Evolutionary conservation across 1,284 basidiomycete species (phyloP).

Genomic region (Gymnopus androsaceus): DNA sequence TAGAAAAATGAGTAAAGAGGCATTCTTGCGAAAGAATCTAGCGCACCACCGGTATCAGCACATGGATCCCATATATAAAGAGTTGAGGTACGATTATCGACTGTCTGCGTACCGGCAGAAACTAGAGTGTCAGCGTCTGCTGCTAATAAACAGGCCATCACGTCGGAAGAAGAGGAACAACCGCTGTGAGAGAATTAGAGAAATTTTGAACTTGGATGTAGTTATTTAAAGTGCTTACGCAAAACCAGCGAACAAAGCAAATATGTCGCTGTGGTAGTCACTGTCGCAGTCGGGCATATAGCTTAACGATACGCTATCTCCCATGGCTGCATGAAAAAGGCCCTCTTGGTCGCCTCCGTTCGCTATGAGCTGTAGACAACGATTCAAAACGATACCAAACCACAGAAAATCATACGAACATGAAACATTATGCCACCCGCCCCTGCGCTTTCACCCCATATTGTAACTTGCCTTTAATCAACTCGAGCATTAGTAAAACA

Average conservation of each 20-base stretch:
- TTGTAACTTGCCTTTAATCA: slow-evolving; percentile 17
- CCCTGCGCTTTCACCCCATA: slow-evolving; percentile 20
- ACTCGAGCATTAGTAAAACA: neutral
- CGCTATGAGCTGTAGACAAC: slow-evolving; percentile 13
- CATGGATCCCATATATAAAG: slow-evolving; percentile 18
- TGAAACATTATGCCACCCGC: slow-evolving; percentile 20
- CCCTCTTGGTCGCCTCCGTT: slow-evolving; percentile 16
- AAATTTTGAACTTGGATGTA: neutral
- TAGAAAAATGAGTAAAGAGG: too few relatives aligned
- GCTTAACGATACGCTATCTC: slow-evolving; percentile 20
- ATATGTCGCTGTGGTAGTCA: slow-evolving; percentile 15
- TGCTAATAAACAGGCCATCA: slow-evolving; percentile 11
- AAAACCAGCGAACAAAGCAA: slow-evolving; percentile 7
- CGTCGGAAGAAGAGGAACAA: slow-evolving; percentile 3
- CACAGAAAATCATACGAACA: neutral
- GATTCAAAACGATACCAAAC: neutral
- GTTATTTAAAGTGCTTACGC: slow-evolving; percentile 6
- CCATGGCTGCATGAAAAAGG: slow-evolving; percentile 19
- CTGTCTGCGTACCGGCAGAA: slow-evolving; percentile 6
- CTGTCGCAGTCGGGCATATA: slow-evolving; percentile 14
- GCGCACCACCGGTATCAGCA: too few relatives aligned
- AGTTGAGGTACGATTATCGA: slow-evolving; percentile 10
- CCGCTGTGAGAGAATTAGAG: neutral
- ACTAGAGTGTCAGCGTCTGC: slow-evolving; percentile 6
- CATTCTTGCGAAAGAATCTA: too few relatives aligned